Evolutionary conservation across 192 early-diverging fungal genomes (phyloP), one percentile per base, ranked within the genome.

Genomic region (Gamsiella multidivaricata): DNA sequence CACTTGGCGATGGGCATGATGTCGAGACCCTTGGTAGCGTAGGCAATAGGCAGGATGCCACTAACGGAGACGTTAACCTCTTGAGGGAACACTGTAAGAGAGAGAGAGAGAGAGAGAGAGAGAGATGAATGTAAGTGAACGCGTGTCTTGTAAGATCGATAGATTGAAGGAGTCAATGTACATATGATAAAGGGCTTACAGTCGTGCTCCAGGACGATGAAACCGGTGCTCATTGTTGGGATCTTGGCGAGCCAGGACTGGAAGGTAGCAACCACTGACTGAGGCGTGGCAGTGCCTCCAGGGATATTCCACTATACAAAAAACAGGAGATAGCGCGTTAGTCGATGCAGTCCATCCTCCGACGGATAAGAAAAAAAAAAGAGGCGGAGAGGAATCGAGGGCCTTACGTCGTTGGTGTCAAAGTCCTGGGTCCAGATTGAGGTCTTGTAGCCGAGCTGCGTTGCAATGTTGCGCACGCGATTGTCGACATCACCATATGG

Each of bases 201-300:
- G 60, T 88, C 87, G 47, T 88, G 87, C 59, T 86, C 73, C 4
- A 88, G 66, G 33, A 79, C 71, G 29, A 86, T 64, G 69, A 81
- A 81, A 46, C 87, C 87, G 8, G 56, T 70, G 18, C 54, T 63
- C 59, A 81, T 51, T 26, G 61, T 79, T 20, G 83, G 52, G 55
- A 76, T 80, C 42, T 81, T 80, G 49, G 54, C n/a, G 18, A 78
- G 46, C 84, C 83, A 88, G 42, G 50, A 18, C 29, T 72, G 61
- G 60, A 80, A 81, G 9, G 53, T 71, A 22, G 42, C 52, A 9
- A 71, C 20, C 10, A 71, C 69, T 6, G 69, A 59, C 15, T 63
- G 59, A 20, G 69, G 52, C 2, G 69, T 71, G 11, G 60, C 53
- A 20, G 41, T 61, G 10, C 49, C 49, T 20, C 47, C 69, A 28